Percentiles rank a stretch among this genome's conserved stretches.
These are phyloP conservation scores for Pedinophyceae sp. DNA, from an alignment of 139 green algal species.

Conservation along the genomic window DNA sequence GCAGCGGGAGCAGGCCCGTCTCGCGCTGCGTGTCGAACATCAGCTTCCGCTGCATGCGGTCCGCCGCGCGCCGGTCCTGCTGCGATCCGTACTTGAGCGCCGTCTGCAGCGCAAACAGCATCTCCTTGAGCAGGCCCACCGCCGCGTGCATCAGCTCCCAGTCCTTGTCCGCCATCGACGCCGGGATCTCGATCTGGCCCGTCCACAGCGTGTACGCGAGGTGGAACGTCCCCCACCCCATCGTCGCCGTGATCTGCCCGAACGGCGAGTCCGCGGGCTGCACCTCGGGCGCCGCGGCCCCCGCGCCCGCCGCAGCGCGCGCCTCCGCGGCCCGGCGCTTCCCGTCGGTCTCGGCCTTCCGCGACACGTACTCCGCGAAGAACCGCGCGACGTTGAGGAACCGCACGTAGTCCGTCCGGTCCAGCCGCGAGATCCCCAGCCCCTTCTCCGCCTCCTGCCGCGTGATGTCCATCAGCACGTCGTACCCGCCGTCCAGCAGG, in stretches of 20 bases:
- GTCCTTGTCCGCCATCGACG: constrained; percentile 30
- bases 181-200: constrained; percentile 25
- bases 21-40: constrained; percentile 14
- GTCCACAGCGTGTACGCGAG: constrained; percentile 39
- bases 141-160: constrained; percentile 52
- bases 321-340: not conserved
- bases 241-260: constrained; percentile 37
- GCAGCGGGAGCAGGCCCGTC: constrained; percentile 49
- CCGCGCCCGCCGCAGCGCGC: not conserved
- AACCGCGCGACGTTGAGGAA: constrained; percentile 38
- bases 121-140: constrained; percentile 52
- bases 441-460: constrained; percentile 7
- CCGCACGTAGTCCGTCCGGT: constrained; percentile 31
- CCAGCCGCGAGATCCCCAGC: constrained; percentile 32
- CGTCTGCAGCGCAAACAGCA: constrained; percentile 55
- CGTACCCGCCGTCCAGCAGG: constrained; percentile 39
- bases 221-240: constrained; percentile 60
- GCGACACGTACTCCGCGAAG: constrained; percentile 42
- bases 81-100: constrained; percentile 27
- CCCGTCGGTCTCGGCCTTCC: no score
- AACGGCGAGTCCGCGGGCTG: constrained; percentile 37
- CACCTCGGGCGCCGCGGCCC: not conserved
- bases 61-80: constrained; percentile 39
- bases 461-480: constrained; percentile 25
- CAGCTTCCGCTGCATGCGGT: constrained; percentile 39